Evolutionary conservation across 208 protist species (phyloP).

Genomic region (Wallacemonas rigidus): DNA sequence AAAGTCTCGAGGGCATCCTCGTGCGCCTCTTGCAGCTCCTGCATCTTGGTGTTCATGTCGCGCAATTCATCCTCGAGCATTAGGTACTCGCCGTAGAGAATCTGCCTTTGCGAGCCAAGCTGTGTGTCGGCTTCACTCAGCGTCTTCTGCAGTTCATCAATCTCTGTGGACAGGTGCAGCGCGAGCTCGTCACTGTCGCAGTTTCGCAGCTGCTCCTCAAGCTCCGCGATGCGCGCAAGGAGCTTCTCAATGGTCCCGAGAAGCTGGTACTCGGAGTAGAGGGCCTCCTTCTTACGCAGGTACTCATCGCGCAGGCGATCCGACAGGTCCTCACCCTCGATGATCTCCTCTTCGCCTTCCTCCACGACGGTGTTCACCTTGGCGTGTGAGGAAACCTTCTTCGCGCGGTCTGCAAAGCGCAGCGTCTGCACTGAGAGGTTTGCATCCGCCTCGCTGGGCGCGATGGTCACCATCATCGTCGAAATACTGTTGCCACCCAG

Average conservation of each 20-base stretch:
- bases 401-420: slow-evolving; percentile 86
- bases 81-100: slow-evolving; percentile 69
- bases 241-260: slow-evolving; percentile 64
- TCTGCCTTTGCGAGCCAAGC: slow-evolving; percentile 58
- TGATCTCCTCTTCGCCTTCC: slow-evolving; percentile 31
- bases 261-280: slow-evolving; percentile 75
- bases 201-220: slow-evolving; percentile 58
- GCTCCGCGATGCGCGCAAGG: slow-evolving; percentile 56
- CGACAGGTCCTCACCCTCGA: slow-evolving; percentile 33
- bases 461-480: slow-evolving; percentile 81
- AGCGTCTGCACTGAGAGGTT: slow-evolving; percentile 85
- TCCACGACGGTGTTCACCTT: slow-evolving; percentile 73
- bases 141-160: slow-evolving; percentile 51
- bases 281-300: slow-evolving; percentile 74
- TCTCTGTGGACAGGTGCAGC: slow-evolving; percentile 60
- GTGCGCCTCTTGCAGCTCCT: slow-evolving; percentile 73
- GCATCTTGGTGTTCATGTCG: slow-evolving; percentile 68
- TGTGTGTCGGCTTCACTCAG: slow-evolving; percentile 66
- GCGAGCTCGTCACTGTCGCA: slow-evolving; percentile 57
- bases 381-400: slow-evolving; percentile 80
- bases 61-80: slow-evolving; percentile 66
- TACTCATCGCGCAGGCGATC: slow-evolving; percentile 64
- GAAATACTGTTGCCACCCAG: slow-evolving; percentile 87
- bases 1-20: slow-evolving; percentile 67
- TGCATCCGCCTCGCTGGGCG: slow-evolving; percentile 61